Evolutionary conservation across 1,284 basidiomycete genomes (phyloP).

Genomic region (Ustilago nuda): DNA sequence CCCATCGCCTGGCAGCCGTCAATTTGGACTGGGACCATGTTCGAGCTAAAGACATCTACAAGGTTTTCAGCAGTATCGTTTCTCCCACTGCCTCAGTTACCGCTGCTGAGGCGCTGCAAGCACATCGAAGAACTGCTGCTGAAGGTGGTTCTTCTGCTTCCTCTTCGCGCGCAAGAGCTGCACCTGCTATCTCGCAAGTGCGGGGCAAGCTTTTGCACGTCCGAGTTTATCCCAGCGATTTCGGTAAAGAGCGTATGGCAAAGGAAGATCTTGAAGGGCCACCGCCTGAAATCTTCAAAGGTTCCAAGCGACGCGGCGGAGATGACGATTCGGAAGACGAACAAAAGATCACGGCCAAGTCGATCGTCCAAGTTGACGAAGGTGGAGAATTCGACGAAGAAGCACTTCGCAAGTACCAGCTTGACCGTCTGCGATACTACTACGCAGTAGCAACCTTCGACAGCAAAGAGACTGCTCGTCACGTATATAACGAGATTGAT

Average conservation of each 20-base stretch:
- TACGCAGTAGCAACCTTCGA: constrained; percentile 96
- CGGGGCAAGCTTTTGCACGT: constrained; percentile 59
- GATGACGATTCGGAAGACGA: constrained; percentile 76
- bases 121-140: constrained; percentile 22
- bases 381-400: constrained; percentile 77
- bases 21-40: constrained; percentile 99
- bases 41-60: constrained; percentile 88
- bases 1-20: constrained; percentile 82
- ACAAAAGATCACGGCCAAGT: constrained; percentile 40
- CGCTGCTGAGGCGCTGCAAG: constrained; percentile 39
- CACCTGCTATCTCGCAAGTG: constrained; percentile 50
- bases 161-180: constrained; percentile 21
- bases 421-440: constrained; percentile 93
- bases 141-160: constrained; percentile 11
- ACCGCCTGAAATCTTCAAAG: constrained; percentile 81
- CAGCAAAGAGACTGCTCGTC: constrained; percentile 79
- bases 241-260: constrained; percentile 88
- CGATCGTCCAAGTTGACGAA: constrained; percentile 70
- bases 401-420: constrained; percentile 88
- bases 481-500: constrained; percentile 87
- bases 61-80: constrained; percentile 90
- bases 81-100: constrained; percentile 64
- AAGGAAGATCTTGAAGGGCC: constrained; percentile 91
- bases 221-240: constrained; percentile 89
- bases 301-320: constrained; percentile 68